Evolutionary conservation across 345 rosid species (phyloP).

Genomic region (Mangifera indica): DNA sequence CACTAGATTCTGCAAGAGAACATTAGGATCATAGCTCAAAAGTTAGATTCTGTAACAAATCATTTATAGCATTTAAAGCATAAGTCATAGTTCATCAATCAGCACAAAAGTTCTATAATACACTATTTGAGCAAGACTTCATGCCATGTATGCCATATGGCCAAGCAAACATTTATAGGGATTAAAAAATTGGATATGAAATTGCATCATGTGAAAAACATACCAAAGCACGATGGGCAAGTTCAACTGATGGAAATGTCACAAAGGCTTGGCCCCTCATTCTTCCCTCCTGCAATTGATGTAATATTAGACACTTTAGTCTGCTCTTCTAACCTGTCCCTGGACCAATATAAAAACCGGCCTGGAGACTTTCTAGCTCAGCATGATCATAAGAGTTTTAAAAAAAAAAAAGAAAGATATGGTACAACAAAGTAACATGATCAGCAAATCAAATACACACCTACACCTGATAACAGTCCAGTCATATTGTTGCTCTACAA

Average conservation of each 20-base stretch:
- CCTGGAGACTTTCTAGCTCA: background rate
- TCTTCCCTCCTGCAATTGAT: conserved; percentile 76
- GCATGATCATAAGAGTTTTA: too few species aligned
- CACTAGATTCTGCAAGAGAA: conserved; percentile 66
- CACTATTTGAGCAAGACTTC: conserved; percentile 5
- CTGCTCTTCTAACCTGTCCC: background rate
- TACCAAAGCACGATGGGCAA: conserved; percentile 86
- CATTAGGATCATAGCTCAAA: background rate
- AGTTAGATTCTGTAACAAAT: conserved; percentile 50
- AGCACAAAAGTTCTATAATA: background rate
- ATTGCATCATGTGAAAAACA: conserved; percentile 24
- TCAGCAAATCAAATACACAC: background rate
- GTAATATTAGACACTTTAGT: background rate
- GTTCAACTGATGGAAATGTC: conserved; percentile 85
- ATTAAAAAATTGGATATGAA: background rate
- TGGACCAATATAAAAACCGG: background rate
- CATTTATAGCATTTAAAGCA: background rate
- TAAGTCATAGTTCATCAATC: background rate
- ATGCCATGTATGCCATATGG: background rate
- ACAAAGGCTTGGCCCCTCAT: conserved; percentile 98
- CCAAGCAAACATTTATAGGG: background rate
- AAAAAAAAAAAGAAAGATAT: background rate
- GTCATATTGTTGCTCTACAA: background rate
- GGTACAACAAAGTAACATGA: background rate
- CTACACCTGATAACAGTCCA: background rate